Conservation (phyloP, 352 stramenopile species). For the Phytophthora vignae region DNA sequence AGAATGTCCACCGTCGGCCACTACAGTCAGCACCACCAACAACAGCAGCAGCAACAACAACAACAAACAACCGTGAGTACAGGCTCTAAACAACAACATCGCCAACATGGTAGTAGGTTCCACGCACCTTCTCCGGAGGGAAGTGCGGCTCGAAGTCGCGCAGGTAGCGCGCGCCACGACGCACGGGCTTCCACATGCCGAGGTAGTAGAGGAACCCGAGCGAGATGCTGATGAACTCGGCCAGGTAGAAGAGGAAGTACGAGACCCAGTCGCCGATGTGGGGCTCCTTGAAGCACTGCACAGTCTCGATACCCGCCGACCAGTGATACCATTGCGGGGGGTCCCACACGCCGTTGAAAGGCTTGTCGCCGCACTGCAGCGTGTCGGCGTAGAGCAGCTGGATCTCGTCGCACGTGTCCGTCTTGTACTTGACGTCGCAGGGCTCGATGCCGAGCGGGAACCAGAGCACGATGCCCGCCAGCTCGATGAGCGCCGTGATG, state of each 20-base stretch:
- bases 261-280: slow-evolving; percentile 68
- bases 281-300: slow-evolving; percentile 73
- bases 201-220: slow-evolving; percentile 79
- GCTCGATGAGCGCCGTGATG: slow-evolving; percentile 67
- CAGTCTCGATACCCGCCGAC: slow-evolving; percentile 62
- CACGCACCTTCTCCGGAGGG: slow-evolving; percentile 59
- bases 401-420: slow-evolving; percentile 59
- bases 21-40: slow-evolving; percentile 23
- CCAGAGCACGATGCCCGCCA: slow-evolving; percentile 51
- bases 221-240: slow-evolving; percentile 78
- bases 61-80: neutral
- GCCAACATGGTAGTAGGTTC: neutral
- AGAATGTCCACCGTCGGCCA: slow-evolving; percentile 86
- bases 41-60: slow-evolving; percentile 1
- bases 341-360: slow-evolving; percentile 80
- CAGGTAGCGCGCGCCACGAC: slow-evolving; percentile 72
- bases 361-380: slow-evolving; percentile 59
- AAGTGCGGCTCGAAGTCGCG: slow-evolving; percentile 78
- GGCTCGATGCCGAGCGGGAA: slow-evolving; percentile 60
- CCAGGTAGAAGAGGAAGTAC: slow-evolving; percentile 78
- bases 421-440: slow-evolving; percentile 70
- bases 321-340: slow-evolving; percentile 74
- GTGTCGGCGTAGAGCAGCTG: slow-evolving; percentile 57
- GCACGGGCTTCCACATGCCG: slow-evolving; percentile 83
- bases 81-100: neutral